Conservation (phyloP, 495 filamentous ascomycete species). For the Rhypophila decipiens region DNA sequence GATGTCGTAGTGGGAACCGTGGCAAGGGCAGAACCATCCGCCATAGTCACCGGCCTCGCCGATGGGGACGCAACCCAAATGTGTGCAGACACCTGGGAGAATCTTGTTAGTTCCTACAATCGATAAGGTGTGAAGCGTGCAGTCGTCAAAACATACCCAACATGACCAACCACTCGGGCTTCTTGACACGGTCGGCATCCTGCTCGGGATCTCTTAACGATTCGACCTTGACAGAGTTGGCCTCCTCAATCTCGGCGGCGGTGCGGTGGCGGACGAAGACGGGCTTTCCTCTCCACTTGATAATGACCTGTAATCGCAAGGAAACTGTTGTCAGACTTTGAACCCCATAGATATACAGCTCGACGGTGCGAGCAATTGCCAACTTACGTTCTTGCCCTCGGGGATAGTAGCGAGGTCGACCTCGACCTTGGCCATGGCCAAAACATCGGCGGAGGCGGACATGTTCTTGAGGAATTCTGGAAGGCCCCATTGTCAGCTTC, state of each 20-base stretch:
- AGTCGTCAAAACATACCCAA: constrained; percentile 59
- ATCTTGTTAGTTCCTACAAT: constrained; percentile 9
- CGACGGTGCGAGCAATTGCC: too few species aligned
- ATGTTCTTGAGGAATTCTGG: constrained; percentile 99
- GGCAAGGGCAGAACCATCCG: constrained; percentile 99
- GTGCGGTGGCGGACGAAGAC: constrained; percentile 99
- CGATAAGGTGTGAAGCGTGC: background rate
- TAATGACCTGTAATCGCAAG: constrained; percentile 64
- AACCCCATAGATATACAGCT: too few species aligned
- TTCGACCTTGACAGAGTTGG: constrained; percentile 69
- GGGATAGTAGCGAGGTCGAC: constrained; percentile 87
- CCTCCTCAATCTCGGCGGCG: constrained; percentile 74
- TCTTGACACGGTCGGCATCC: constrained; percentile 90
- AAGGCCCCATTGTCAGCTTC: constrained; percentile 12
- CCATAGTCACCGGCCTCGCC: constrained; percentile 97
- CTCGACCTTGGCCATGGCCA: constrained; percentile 99
- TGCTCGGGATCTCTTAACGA: constrained; percentile 82
- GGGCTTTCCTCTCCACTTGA: constrained; percentile 99
- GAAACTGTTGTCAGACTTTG: background rate
- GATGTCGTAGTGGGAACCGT: constrained; percentile 99
- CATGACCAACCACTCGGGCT: constrained; percentile 99
- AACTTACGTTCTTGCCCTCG: constrained; percentile 95
- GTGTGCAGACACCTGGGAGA: constrained; percentile 83
- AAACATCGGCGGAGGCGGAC: constrained; percentile 97
- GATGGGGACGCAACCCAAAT: constrained; percentile 97